Evolutionary conservation across 768 basidiomycete genomes (phyloP).

Genomic region (Candolleomyces efflorescens): DNA sequence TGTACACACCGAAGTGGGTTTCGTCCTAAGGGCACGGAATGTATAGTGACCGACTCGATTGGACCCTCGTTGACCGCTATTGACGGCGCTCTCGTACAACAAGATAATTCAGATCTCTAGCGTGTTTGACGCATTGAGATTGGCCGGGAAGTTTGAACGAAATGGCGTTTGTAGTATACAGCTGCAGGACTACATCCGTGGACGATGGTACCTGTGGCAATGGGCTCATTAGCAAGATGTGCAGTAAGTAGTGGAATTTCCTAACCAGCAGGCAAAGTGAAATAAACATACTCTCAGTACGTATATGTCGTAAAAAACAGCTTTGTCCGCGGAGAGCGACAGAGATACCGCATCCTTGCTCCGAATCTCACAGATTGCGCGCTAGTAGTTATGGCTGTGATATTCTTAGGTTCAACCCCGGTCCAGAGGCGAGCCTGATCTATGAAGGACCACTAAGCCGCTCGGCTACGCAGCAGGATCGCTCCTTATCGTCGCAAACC

Average conservation of each 20-base stretch:
- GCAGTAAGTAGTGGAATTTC: background rate
- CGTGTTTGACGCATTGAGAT: conserved; percentile 1
- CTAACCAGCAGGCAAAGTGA: background rate
- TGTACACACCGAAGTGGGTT: background rate
- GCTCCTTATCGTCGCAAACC: background rate
- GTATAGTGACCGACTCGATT: too few species aligned
- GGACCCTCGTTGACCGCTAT: too few species aligned
- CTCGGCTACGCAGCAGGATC: background rate
- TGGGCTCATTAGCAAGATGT: background rate
- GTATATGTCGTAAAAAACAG: background rate
- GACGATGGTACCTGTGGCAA: too few species aligned
- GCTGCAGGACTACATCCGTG: too few species aligned
- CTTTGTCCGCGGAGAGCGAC: background rate
- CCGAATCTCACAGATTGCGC: background rate
- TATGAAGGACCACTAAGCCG: too few species aligned
- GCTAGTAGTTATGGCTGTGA: too few species aligned
- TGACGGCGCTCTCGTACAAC: background rate
- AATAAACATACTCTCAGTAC: background rate
- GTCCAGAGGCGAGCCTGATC: too few species aligned
- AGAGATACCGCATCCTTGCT: background rate
- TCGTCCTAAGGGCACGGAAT: background rate
- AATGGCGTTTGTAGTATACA: background rate
- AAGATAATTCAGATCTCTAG: background rate
- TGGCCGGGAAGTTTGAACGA: background rate
- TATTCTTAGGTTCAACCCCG: too few species aligned